Conservation (phyloP, 169 alveolate genomes). For the Plasmodium vivax region DNA sequence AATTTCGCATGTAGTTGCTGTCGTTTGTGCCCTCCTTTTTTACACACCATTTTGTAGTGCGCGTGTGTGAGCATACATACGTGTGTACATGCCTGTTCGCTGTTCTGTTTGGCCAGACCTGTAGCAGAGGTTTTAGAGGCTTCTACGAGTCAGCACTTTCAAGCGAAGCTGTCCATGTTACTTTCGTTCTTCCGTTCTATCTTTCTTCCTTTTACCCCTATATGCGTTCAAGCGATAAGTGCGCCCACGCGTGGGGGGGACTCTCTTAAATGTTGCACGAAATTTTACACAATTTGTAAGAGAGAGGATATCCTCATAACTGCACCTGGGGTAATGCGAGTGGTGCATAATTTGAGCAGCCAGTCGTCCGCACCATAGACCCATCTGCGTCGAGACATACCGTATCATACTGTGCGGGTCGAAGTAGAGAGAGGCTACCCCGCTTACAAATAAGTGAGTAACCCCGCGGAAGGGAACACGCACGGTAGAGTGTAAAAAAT, state of each 20-base stretch:
- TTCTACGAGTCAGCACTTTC: background rate
- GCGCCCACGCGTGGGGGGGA: background rate
- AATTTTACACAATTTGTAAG: background rate
- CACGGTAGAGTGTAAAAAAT: background rate
- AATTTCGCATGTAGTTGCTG: background rate
- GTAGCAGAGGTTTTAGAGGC: background rate
- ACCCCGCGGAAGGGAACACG: background rate
- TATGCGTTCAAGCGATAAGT: background rate
- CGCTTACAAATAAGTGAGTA: background rate
- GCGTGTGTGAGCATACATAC: background rate
- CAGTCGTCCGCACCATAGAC: background rate
- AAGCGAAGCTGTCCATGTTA: background rate
- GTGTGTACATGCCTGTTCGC: background rate
- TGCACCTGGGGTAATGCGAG: background rate
- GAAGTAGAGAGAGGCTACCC: background rate
- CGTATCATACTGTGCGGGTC: background rate
- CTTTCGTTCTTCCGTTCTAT: background rate
- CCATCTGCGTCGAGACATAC: background rate
- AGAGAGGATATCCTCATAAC: background rate
- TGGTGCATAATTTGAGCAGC: background rate
- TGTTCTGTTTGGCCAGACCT: background rate
- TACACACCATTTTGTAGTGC: background rate
- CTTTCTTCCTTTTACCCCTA: background rate
- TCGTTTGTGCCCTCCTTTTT: background rate
- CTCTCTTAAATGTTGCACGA: background rate